Conservation (phyloP, 148 eudicot genomes). For the Silene uniflora region DNA sequence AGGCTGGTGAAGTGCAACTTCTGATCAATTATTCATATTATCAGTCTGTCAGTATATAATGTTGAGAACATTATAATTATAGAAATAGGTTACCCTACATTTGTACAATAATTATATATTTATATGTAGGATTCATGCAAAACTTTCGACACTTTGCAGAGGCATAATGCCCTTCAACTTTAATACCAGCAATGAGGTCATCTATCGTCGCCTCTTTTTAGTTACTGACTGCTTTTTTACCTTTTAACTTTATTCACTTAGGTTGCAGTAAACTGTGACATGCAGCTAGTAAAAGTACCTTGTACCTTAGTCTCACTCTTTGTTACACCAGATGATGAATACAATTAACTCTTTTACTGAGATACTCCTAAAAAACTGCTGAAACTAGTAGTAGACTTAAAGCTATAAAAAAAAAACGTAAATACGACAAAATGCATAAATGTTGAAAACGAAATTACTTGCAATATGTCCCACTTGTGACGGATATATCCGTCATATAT, state of each 20-base stretch:
- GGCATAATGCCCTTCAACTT: not conserved
- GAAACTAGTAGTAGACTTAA: not conserved
- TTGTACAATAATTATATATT: not conserved
- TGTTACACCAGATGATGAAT: not conserved
- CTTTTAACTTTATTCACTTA: not conserved
- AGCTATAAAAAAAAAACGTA: not conserved
- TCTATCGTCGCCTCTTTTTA: not conserved
- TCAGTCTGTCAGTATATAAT: not conserved
- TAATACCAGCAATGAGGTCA: not conserved
- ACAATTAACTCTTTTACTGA: not conserved
- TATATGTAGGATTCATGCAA: not conserved
- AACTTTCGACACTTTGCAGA: not conserved
- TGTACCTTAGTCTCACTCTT: not conserved
- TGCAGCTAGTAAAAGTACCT: not conserved
- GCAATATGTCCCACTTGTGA: no score
- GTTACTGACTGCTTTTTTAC: constrained; percentile 5
- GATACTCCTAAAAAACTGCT: not conserved
- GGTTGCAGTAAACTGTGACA: not conserved
- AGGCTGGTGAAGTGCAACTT: not conserved
- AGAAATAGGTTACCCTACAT: not conserved
- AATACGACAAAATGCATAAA: not conserved
- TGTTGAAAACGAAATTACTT: not conserved
- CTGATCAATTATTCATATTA: not conserved
- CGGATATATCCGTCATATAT: no score
- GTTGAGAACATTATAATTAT: not conserved